Evolutionary conservation across 2,329 filamentous ascomycete genomes (phyloP), one percentile per base, ranked within the genome.

Genomic region (Geosmithia putterillii): DNA sequence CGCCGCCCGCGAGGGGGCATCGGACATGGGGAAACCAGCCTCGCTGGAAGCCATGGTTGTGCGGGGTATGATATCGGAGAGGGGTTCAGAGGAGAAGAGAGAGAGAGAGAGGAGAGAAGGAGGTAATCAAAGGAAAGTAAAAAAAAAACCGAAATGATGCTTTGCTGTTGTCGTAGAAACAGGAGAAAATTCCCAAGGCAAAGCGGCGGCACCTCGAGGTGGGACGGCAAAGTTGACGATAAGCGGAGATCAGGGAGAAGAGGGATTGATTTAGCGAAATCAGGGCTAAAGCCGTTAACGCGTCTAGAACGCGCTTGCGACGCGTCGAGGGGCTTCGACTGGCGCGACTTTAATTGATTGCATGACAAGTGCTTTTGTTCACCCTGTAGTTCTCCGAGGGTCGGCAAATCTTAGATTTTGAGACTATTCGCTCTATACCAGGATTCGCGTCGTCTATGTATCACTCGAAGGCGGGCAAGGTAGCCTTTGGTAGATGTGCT

Each of bases 1-100:
- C 35, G 60, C 59, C 40, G 61, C 54, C 48, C 64, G 60, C 38
- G 66, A 68, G 41, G 64, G 62, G 45, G 63, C 70, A 52, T 79
- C 74, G 48, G 75, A 79, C 71, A 77, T 77, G 52, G 68, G 59
- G 52, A 69, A 67, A 51, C 71, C 73, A 57, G 65, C 62, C 49
- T 78, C 74, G 64, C 73, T 77, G 45, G 73, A 68, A 46, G 70
- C 60, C 54, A 70, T 67, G 70, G 74, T 73, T 52, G 35, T 44
- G 32, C 3, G 28, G 28, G 10, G 15, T 6, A 32, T 9, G 5
- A 14, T 3, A 12, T 32, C 4, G 3, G 10, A 12, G 28, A 32
- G 28, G 28, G 28, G 15, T 32, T 32, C 10, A 32, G 15, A 12
- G 10, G 15, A 12, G 3, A 32, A 12, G 28, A 32, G 28, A 12